These are phyloP conservation scores for Bipolaris gigantea DNA, from an alignment of 2,329 filamentous ascomycete species.

Conservation along the genomic window DNA sequence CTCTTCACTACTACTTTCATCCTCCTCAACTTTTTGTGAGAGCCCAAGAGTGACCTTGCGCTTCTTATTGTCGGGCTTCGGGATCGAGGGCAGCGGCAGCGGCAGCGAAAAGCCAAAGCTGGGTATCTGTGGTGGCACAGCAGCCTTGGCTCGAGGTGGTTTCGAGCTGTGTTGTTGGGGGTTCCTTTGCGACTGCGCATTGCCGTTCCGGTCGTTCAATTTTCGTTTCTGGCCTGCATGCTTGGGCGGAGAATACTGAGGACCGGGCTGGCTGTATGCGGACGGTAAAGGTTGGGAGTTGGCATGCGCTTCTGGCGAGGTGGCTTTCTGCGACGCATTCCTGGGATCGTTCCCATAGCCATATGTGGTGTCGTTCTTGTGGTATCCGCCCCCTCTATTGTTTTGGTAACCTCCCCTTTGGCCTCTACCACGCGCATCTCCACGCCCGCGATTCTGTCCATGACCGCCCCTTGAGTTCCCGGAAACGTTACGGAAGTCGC, in stretches of 20 bases:
- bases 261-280: constrained; percentile 11
- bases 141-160: constrained; percentile 38
- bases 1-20: constrained; percentile 60
- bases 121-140: constrained; percentile 39
- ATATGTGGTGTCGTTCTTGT: constrained; percentile 4
- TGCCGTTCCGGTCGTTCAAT: constrained; percentile 21
- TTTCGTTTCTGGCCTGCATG: constrained; percentile 37
- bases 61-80: constrained; percentile 61
- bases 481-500: constrained; percentile 13
- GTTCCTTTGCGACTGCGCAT: constrained; percentile 14
- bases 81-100: constrained; percentile 10
- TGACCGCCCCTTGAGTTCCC: constrained; percentile 22
- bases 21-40: constrained; percentile 60
- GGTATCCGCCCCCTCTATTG: constrained; percentile 18
- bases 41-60: constrained; percentile 71
- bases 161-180: constrained; percentile 26
- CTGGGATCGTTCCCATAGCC: constrained; percentile 13
- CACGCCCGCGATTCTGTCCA: constrained; percentile 18
- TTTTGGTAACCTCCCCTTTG: constrained; percentile 26
- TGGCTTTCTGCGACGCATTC: not conserved
- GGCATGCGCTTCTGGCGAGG: constrained; percentile 10
- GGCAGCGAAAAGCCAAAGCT: constrained; percentile 43
- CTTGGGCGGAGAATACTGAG: constrained; percentile 20
- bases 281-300: constrained; percentile 16
- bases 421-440: constrained; percentile 19